Base-by-base conservation (phyloP, 139 green algal species). In the Haematococcus lacustris region DNA sequence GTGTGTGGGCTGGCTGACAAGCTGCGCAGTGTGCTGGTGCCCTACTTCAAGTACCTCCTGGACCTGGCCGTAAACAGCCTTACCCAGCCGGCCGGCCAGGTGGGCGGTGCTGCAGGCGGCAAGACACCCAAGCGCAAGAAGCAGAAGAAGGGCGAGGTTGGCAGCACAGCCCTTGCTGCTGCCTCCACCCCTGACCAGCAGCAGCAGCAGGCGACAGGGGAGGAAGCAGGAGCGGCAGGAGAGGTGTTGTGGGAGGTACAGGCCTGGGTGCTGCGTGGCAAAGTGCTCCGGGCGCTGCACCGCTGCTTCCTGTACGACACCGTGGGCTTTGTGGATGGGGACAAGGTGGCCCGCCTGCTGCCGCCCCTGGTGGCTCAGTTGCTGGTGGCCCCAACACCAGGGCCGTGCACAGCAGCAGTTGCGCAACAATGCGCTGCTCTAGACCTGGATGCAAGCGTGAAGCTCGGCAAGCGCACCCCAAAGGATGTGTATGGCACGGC, bases 21-120 rank as follows among this genome's bases (percentile, higher is more conserved):
- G 28, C 82, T 97, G 40, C 87, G 90, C 66, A 90, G 83, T 0
- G 85, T 97, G 6, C 95, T 97, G 71, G 86, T 90, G 61, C 93
- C 93, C 28, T 96, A 95, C 75, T 91, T 79, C 82, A 73, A 60
- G 0, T 83, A 93, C 67, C 59, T 96, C 28, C 38, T 88, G 34
- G 81, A 91, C 34, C 3, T 73, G 25, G 70, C 72, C 21, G 57
- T 92, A 5, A 67, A 75, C 28, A 73, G 85, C 38, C 83, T 94
- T 30, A 51, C 68, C 6, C 63, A 57, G 72, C n/a, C n/a, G n/a
- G n/a, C n/a, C n/a, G n/a, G n/a, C n/a, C n/a, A n/a, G n/a, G n/a
- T n/a, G n/a, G 73, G 59, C 25, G 62, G 74, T 25, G 70, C 66
- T 39, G 68, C 35, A 2, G 69, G 34, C 3, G 70, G 72, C 51